Base-by-base conservation (phyloP, 192 early-diverging fungal genomes). In the Linnemannia elongata region DNA sequence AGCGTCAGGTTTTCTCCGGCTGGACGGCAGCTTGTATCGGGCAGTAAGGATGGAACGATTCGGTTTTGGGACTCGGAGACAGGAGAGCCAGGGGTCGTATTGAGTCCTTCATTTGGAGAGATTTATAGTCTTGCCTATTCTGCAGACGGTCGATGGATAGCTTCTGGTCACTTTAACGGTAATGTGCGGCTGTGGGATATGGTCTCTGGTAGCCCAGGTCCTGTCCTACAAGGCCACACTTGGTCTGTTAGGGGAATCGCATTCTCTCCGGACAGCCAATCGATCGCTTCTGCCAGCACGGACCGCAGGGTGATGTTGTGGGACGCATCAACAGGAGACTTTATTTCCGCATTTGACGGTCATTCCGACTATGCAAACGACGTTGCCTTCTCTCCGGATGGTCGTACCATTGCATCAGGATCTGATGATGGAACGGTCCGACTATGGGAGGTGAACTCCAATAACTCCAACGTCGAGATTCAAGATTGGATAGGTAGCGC, bases 161-260 rank as follows among this genome's bases (percentile, higher is more conserved):
- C 41, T 12, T 45, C 60, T 6, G n/a, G 52, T 2, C 44, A 38
- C 30, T 0, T 22, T 0, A 44, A 68, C 41, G 20, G 47, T 10
- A 33, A 27, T 0, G 36, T 74, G 9, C 49, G 33, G 30, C 24
- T 80, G 10, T 80, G 79, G 79, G 49, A 74, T 49, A 20, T 45
- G 39, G 20, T 0, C 44, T 44, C 79, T 1, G 57, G 79, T 6
- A n/a, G 27, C 1, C 39, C 22, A 13, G 30, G 24, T 52, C 27
- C 30, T 6, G 9, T 33, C 30, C 33, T 80, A 12, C 17, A 30
- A n/a, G 72, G 79, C 9, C 79, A 80, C 27, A 41, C 39, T 27
- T 2, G 1, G 0, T 2, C 18, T 3, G 41, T 80, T 30, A 44
- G 6, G 1, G 15, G 55, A 27, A 41, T 74, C 55, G 57, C 55